A percentile compares a stretch with the other conserved stretches of the same genome.
phyloP scores from a whole-genome alignment of 169 alveolate species.

The Perkinsus chesapeaki region DNA sequence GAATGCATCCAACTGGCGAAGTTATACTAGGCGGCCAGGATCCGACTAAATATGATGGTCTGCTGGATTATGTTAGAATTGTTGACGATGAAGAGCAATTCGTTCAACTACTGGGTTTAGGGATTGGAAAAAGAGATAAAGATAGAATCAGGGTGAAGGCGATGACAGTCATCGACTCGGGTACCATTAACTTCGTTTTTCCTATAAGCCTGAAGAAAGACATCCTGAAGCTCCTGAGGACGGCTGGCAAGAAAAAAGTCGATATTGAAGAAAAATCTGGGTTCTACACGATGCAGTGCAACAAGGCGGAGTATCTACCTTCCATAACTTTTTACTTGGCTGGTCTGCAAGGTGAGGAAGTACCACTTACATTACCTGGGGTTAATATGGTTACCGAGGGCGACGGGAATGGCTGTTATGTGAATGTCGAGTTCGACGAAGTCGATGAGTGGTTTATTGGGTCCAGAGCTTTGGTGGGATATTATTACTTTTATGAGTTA shows the following conservation, averaged over 20 bases:
- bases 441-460: neutral
- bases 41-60: neutral
- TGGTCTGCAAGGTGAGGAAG: neutral
- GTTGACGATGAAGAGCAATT: no score
- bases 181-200: neutral
- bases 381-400: neutral
- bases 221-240: neutral
- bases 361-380: neutral
- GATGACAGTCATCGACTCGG: neutral
- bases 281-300: neutral
- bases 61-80: neutral
- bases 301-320: neutral
- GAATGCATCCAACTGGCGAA: neutral
- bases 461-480: neutral
- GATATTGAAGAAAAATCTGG: neutral
- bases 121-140: neutral
- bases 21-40: neutral
- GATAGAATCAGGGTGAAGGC: neutral
- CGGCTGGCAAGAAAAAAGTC: neutral
- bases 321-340: neutral
- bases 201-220: neutral
- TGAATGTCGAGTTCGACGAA: neutral
- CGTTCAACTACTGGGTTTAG: no score
- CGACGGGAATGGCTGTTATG: neutral
- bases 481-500: neutral